Evolutionary conservation across 148 eudicot genomes (phyloP), one percentile per base, ranked within the genome.

Genomic region (Mesembryanthemum crystallinum): DNA sequence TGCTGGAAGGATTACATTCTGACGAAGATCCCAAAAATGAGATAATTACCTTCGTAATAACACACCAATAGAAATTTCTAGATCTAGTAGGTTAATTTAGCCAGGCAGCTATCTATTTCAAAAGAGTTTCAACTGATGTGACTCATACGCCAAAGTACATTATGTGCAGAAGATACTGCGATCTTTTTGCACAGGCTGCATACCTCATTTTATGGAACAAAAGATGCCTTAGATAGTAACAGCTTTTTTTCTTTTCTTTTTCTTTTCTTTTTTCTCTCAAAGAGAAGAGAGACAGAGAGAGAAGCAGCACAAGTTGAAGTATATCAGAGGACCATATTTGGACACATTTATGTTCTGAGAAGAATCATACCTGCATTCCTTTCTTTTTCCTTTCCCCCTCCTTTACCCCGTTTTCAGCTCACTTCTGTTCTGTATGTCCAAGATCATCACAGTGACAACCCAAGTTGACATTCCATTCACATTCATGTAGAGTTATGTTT

Each of bases 381-480:
- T 65, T 7, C 35, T 8, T 65, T 65, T 35, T 11, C 35, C 24
- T 32, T 7, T 39, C 20, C 28, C 32, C 45, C 45, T 35, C 11
- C 47, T 8, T 6, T 20, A 14, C 25, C 20, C 45, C 24, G 42
- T 64, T 67, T 67, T 69, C 57, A 10, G 33, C 66, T 28, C 58
- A 27, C 71, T 10, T 32, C 21, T 47, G 5, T 15, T 69, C 73
- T 49, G 59, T 27, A 18, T 28, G 59, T 47, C 60, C 7, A 49
- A 69, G 60, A 69, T 12, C 20, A 43, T 14, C 28, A 35, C 47
- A 35, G 11, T 64, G 39, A n/a, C 0, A 67, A 43, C 23, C 10
- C 72, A 45, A 68, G 72, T 68, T 47, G 57, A 51, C 73, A 69
- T 69, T 69, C 60, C 42, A 3, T 69, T 69, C 73, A 51, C 73